These are phyloP conservation scores for Lecanoromycetidae sp. DNA, from an alignment of 2,329 filamentous ascomycete genomes.

Conservation along the genomic window DNA sequence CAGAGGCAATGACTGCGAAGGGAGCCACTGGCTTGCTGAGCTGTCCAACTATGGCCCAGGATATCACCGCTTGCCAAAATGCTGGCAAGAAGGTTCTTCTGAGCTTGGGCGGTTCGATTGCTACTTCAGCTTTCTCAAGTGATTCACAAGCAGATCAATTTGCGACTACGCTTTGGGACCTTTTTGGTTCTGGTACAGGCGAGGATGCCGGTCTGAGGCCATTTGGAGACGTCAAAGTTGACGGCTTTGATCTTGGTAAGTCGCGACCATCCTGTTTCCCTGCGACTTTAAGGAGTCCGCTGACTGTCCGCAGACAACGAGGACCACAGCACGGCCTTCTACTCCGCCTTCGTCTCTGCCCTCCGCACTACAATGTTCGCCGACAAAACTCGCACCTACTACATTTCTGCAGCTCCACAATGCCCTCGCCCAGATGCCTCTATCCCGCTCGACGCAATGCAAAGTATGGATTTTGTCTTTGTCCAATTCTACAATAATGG, in stretches of 20 bases:
- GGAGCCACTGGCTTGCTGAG: constrained; percentile 20
- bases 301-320: constrained; percentile 26
- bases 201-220: constrained; percentile 22
- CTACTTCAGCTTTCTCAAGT: constrained; percentile 22
- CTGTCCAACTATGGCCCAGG: constrained; percentile 19
- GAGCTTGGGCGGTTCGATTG: constrained; percentile 26
- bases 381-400: constrained; percentile 24
- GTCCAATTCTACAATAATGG: constrained; percentile 37
- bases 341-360: constrained; percentile 23
- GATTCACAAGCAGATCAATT: constrained; percentile 23
- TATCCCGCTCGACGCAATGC: constrained; percentile 24
- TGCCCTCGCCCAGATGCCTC: constrained; percentile 29
- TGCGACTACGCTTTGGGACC: constrained; percentile 25
- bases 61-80: constrained; percentile 27
- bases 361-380: constrained; percentile 24
- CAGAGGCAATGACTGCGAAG: constrained; percentile 16
- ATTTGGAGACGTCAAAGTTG: constrained; percentile 24
- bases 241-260: constrained; percentile 30
- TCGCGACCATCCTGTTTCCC: too few relatives aligned
- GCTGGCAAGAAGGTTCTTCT: constrained; percentile 31
- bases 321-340: constrained; percentile 21
- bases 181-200: constrained; percentile 26
- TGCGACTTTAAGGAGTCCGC: too few relatives aligned
- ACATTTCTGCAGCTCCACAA: constrained; percentile 31
- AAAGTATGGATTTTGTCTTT: constrained; percentile 30